Evolutionary conservation across 495 filamentous ascomycete genomes (phyloP), one percentile per base, ranked within the genome.

Genomic region (Melanomma pulvis-pyrius): DNA sequence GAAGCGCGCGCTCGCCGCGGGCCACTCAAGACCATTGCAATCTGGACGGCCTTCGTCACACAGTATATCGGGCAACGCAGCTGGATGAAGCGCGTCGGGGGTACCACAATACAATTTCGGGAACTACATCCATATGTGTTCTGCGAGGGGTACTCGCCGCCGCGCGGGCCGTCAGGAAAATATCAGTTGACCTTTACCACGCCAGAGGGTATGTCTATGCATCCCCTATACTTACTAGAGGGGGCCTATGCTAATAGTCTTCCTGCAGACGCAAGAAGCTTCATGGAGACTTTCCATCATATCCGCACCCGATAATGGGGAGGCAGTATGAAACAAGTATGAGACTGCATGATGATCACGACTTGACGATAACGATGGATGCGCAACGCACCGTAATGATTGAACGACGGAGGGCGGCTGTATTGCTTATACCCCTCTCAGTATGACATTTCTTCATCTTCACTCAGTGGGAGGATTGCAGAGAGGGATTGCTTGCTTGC

Each of bases 31-130:
- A 68, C 67, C 22, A 74, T 74, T 13, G 74, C 76, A 2, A 70
- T 79, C 47, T 79, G 76, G 76, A 79, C 76, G 0, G 76, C 76
- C 7, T 79, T 79, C 39, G 67, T 77, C n/a, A 76, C 74, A 0
- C 60, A 70, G 28, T 74, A 74, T 24, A 62, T 74, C 36, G 71
- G 73, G 12, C 24, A 48, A 4, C 60, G 36, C 29, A 47, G 25
- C 29, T 75, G 71, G 71, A 70, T 75, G 56, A 61, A 63, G 30
- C 66, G 69, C 1, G 56, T 75, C 19, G 69, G 62, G 8, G 25
- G 49, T 24, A 59, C 39, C 17, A 69, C 61, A 13, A 39, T 75
- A 7, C 57, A 68, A 26, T 53, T 75, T 19, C 25, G 41, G 39
- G 69, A 68, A 24, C 47, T 75, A 50, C 73, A 68, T 34, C 73